Evolutionary conservation across 805 yeast genomes (phyloP).

Genomic region (Hanseniaspora taiwanica): DNA sequence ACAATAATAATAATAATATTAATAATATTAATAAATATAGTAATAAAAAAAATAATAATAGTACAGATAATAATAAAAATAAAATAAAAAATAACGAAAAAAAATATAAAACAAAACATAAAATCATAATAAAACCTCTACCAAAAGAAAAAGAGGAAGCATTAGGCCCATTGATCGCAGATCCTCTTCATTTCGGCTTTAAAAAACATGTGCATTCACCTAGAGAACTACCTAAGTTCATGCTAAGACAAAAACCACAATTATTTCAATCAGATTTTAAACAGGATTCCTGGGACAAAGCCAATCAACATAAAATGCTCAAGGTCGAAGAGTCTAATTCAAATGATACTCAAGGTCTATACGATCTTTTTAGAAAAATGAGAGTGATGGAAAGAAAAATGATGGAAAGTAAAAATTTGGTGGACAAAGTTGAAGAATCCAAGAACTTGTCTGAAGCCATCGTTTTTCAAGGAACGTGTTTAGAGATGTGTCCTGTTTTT

Average conservation of each 20-base stretch:
- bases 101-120: background rate
- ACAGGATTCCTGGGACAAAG: conserved; percentile 54
- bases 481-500: conserved; percentile 89
- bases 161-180: conserved; percentile 15
- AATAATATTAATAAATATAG: conserved; percentile 2
- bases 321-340: conserved; percentile 28
- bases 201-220: conserved; percentile 7
- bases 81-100: background rate
- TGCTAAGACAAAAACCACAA: conserved; percentile 26
- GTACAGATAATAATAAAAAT: background rate
- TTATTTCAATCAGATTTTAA: conserved; percentile 17
- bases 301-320: conserved; percentile 54
- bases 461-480: conserved; percentile 73
- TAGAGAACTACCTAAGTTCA: conserved; percentile 25
- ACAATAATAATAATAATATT: background rate
- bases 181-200: conserved; percentile 1
- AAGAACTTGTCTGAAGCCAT: conserved; percentile 85
- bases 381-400: conserved; percentile 59
- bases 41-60: background rate
- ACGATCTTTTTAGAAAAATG: conserved; percentile 61
- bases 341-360: conserved; percentile 55
- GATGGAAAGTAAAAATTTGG: conserved; percentile 73
- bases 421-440: conserved; percentile 74
- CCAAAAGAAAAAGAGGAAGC: conserved; percentile 8
- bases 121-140: background rate